Evolutionary conservation across 257 asterid genomes (phyloP), one percentile per base, ranked within the genome.

Genomic region (Eucommia ulmoides): DNA sequence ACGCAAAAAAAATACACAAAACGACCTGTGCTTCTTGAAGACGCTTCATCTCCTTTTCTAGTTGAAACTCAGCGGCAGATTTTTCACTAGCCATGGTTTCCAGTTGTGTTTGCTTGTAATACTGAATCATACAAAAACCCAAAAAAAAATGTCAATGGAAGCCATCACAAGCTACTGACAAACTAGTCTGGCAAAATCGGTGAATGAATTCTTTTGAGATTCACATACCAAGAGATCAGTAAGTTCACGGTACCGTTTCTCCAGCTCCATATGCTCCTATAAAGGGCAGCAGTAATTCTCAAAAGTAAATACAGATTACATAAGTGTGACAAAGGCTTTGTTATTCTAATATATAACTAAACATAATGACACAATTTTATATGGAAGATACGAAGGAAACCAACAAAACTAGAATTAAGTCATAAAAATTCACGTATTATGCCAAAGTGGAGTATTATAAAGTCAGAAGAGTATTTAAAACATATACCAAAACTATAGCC

Each of bases 11-110:
- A n/a, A n/a, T n/a, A n/a, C n/a, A n/a, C 15, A 54, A 33, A 51
- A 66, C 51, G 55, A 87, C 99, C 87, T 81, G 91, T 54, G 79
- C 91, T 67, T 92, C 97, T 55, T 74, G 94, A 41, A 41, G 65
- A 59, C 84, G 95, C 75, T 83, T 87, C 67, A 74, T 65, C 76
- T 87, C 97, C 77, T 92, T 92, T 70, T 92, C 99, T 79, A 92
- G 69, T 78, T 92, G 99, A 79, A 92, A 87, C 80, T 84, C 97
- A 26, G 95, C 97, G 15, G 99, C 99, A 41, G 99, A 95, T 70
- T 92, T 92, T 71, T 92, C 97, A 52, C 93, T 87, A 55, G 99
- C 80, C 94, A 87, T 87, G 59, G 97, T 79, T 74, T 92, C 99
- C 63, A 87, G 71, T 67, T 87, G 99, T 52, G 99, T 92, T 80